Evolutionary conservation across 495 filamentous ascomycete genomes (phyloP), one percentile per base, ranked within the genome.

Genomic region (Tuber aestivum): DNA sequence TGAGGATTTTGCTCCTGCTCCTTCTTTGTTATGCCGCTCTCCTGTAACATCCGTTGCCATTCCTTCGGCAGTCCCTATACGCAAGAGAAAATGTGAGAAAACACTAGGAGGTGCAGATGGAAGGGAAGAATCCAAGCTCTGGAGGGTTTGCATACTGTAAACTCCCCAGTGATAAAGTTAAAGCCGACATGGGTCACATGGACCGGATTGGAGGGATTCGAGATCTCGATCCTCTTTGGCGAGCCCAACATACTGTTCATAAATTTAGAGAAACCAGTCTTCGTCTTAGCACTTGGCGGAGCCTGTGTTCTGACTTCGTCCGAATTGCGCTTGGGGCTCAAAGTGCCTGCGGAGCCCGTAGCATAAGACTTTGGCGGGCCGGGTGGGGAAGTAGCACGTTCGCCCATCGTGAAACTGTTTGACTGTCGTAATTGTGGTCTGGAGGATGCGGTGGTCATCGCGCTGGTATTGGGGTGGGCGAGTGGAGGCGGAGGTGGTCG

Each of bases 101-200:
- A 71, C 76, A 77, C 85, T 79, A 85, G 82, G 75, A 77, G 48
- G 48, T 56, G 48, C 9, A 76, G 69, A 42, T 50, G 81, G 72
- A 74, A 75, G 72, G 74, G 71, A 38, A 79, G 78, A 72, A 79
- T 71, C 48, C 48, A 56, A 56, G 48, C 23, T 56, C 48, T 74
- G 69, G 76, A 79, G 70, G 70, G 69, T 74, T 72, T 72, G 50
- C 92, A 77, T 88, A 96, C 93, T 48, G 95, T 99, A 84, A 97
- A 99, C 84, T 97, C 93, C 74, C 95, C 95, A 5, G 95, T 99
- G 79, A 93, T 89, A 85, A 96, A 97, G 84, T 99, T 94, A 83
- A 97, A 97, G 71, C 96, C 94, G 73, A 99, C 95, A 83, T 99
- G 95, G 68, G 96, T 99, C 73, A 99, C 92, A 83, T 99, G 95